Base-by-base conservation (phyloP, 495 filamentous ascomycete genomes). In the Neurospora discreta region DNA sequence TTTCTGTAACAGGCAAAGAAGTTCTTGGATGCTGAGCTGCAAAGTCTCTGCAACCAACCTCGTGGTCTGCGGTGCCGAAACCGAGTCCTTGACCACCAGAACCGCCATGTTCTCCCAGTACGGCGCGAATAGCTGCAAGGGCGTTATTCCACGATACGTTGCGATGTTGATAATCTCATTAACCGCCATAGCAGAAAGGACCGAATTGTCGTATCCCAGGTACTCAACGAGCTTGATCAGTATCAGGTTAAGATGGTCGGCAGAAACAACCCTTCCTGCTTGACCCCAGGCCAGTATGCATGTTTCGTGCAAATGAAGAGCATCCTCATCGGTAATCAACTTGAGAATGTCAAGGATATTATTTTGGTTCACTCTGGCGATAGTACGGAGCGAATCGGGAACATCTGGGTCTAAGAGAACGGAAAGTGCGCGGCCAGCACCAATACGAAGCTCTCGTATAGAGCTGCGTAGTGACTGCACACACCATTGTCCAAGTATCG, bases 31-130 rank as follows among this genome's bases (percentile, higher is more conserved):
- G 65, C 87, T 90, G 77, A 92, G 88, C 33, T 87, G 87, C 39
- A 97, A 82, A 43, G 98, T 77, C 72, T 96, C 92, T 23, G 94
- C 92, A 20, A 99, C 83, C 43, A 90, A 84, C 73, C 93, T 90
- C 9, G 90, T 90, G 75, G 92, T 92, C 77, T 97, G 91, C 44
- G 96, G 95, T 65, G 90, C 89, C 69, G 87, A 86, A 26, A 89
- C 87, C 40, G 98, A 80, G 73, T 97, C 92, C 78, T 93, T 93
- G 18, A 94, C 89, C 3, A 93, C 91, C 8, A 86, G 86, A 67
- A 92, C 87, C 8, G 93, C 92, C 65, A 99, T 84, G 20, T 85
- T 94, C 73, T 87, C 85, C 94, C 94, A 98, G 78, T 91, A 98
- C 9, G 94, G 94, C 67, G 88, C 87, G 74, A 98, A 90, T 1